These are phyloP conservation scores for Mucor irregularis DNA, from an alignment of 371 early-diverging fungal genomes.

Conservation along the genomic window DNA sequence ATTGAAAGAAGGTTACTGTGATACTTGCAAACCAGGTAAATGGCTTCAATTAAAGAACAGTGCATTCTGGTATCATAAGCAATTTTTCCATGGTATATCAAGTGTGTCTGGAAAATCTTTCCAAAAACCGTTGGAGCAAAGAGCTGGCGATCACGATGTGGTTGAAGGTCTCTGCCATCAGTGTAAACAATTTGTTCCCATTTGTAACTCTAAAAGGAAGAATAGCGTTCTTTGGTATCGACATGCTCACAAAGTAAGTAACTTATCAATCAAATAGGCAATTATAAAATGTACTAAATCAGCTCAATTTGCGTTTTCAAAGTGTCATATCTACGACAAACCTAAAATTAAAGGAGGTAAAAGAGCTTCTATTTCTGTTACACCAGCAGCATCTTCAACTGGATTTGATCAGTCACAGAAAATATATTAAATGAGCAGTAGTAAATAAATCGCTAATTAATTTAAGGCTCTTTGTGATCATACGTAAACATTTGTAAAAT, in stretches of 20 bases:
- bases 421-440: slow-evolving; percentile 5
- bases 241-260: slow-evolving; percentile 78
- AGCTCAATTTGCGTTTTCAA: not conserved
- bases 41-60: slow-evolving; percentile 94
- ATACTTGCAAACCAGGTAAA: slow-evolving; percentile 80
- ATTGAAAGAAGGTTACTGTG: slow-evolving; percentile 86
- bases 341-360: slow-evolving; percentile 50
- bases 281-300: not conserved
- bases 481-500: too few relatives aligned
- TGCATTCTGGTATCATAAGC: slow-evolving; percentile 95
- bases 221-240: slow-evolving; percentile 86
- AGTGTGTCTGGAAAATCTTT: slow-evolving; percentile 83
- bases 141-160: slow-evolving; percentile 57
- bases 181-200: slow-evolving; percentile 79
- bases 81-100: slow-evolving; percentile 89
- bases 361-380: slow-evolving; percentile 3
- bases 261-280: not conserved
- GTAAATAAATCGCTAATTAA: too few relatives aligned
- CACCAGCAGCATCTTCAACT: not conserved
- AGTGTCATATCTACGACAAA: slow-evolving; percentile 79
- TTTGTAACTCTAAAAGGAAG: slow-evolving; percentile 74
- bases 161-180: slow-evolving; percentile 88
- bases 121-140: slow-evolving; percentile 67
- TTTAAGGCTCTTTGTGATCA: too few relatives aligned
- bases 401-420: slow-evolving; percentile 7